Conservation (phyloP, 1,284 basidiomycete species). For the Afroboletus lepidellus region DNA sequence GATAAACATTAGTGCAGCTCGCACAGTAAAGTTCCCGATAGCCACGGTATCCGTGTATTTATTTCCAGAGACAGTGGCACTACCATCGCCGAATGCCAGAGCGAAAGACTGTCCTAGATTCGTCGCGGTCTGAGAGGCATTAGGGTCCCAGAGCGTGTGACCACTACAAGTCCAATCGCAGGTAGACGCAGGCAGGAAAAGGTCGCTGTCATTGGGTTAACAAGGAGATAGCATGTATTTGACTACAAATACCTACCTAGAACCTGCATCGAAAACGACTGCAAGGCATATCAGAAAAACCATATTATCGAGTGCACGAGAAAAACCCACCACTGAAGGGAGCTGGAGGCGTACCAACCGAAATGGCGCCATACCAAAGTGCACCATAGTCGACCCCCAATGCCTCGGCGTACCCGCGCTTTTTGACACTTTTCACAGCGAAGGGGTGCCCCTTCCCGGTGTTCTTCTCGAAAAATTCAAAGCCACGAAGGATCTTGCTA, state of each 20-base stretch:
- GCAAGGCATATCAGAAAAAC: neutral
- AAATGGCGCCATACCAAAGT: slow-evolving; percentile 30
- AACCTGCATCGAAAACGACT: slow-evolving; percentile 40
- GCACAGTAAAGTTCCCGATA: neutral
- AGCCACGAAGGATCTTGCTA: slow-evolving; percentile 23
- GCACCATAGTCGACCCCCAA: slow-evolving; percentile 13
- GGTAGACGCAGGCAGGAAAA: neutral
- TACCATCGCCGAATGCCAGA: neutral
- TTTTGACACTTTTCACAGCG: neutral
- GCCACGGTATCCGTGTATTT: neutral
- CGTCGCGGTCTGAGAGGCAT: neutral
- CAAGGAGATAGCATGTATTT: neutral
- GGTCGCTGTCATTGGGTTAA: neutral
- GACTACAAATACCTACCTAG: slow-evolving; percentile 14
- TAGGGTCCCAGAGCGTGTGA: neutral
- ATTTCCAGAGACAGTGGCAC: neutral
- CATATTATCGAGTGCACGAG: no score
- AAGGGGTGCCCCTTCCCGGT: slow-evolving; percentile 10
- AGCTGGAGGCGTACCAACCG: slow-evolving; percentile 34
- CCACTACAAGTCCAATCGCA: neutral
- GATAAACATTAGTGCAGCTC: neutral
- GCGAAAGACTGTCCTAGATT: neutral
- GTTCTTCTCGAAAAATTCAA: slow-evolving; percentile 19
- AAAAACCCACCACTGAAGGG: slow-evolving; percentile 12
- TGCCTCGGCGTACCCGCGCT: slow-evolving; percentile 4